Base-by-base conservation (phyloP, 345 rosid genomes). In the Alliaria petiolata region DNA sequence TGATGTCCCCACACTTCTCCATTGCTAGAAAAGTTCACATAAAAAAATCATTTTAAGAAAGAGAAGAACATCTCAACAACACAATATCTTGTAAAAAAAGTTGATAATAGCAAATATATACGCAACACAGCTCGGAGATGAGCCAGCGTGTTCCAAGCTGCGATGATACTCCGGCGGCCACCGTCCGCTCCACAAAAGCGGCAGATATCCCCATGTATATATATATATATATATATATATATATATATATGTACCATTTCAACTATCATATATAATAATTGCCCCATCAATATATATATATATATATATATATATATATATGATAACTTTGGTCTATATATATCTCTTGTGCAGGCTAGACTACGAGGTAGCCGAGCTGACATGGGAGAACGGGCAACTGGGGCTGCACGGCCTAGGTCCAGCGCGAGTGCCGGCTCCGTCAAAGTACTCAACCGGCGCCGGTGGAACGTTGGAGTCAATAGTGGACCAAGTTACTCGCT, bases 361-460 rank as follows among this genome's bases (percentile, higher is more conserved):
- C 67, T 86, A 82, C 31, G 97, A 87, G 79, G 95, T 95, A 33
- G 88, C 97, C 19, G 99, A 95, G 82, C 81, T 95, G 72, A 95
- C 97, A 34, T 95, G 99, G 99, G 86, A 91, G 78, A 95, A 91
- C 70, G 97, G 97, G 3, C 97, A 91, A 50, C 62, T 95, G 17
- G 84, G 87, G 76, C 79, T 88, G 87, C 95, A 91, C 83, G 85
- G 88, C 25, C 80, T 89, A 66, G 86, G 95, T 4, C 84, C 83
- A 22, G 85, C 90, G 65, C 88, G 91, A 8, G 49, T 53, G 39
- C 70, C 67, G 2, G 55, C 81, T 47, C 56, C 81, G 4, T 46
- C 83, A 1, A 85, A 84, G 78, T 82, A 81, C 79, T 55, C 76
- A 4, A 86, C 86, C 78, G 90, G 82, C 1, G 81, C 76, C 43